Conservation (phyloP, 768 basidiomycete genomes). For the Leucocoprinus leucothites region DNA sequence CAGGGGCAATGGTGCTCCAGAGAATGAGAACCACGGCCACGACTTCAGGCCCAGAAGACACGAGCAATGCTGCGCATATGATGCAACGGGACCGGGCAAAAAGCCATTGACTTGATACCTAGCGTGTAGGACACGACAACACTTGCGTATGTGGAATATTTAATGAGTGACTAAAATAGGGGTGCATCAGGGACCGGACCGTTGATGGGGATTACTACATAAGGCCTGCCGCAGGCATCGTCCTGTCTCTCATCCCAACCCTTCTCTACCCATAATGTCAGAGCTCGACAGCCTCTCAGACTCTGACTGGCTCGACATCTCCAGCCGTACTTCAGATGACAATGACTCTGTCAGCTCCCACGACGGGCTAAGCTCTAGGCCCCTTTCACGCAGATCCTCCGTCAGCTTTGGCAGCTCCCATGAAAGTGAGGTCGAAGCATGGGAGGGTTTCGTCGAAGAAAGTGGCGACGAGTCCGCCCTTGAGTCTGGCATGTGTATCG, state of each 20-base stretch:
- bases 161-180: background rate
- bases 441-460: constrained; percentile 76
- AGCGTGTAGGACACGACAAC: background rate
- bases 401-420: constrained; percentile 66
- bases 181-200: constrained; percentile 12
- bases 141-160: no score
- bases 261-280: constrained; percentile 32
- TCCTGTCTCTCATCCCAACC: constrained; percentile 2
- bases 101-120: no score
- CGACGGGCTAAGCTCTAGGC: constrained; percentile 48
- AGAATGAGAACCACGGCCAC: no score
- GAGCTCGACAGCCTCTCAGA: constrained; percentile 70
- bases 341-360: constrained; percentile 66
- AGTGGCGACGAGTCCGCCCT: constrained; percentile 43
- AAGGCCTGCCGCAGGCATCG: background rate
- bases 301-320: constrained; percentile 82
- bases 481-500: constrained; percentile 30
- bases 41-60: no score
- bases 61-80: no score
- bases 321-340: constrained; percentile 68
- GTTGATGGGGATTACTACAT: constrained; percentile 7
- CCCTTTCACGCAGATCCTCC: constrained; percentile 67
- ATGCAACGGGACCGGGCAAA: no score
- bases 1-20: no score
- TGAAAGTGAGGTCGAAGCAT: constrained; percentile 68